Evolutionary conservation across 2,329 filamentous ascomycete genomes (phyloP), one percentile per base, ranked within the genome.

Genomic region (Sclerotinia borealis): DNA sequence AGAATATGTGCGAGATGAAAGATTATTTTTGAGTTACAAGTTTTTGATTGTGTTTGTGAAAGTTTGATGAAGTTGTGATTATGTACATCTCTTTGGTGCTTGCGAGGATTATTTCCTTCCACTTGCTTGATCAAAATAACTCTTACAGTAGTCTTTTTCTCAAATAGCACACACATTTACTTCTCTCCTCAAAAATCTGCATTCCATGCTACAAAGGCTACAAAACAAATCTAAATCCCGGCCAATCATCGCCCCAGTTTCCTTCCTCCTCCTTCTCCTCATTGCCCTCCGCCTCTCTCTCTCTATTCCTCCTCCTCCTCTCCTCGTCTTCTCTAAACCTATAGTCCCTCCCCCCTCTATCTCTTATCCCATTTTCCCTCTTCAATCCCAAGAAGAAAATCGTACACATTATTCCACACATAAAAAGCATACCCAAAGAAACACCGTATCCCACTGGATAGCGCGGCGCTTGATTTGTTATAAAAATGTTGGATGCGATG

Each of bases 231-330:
- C 61, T 63, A 31, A 49, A 63, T 4, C 47, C 45, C 6, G 54
- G 54, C 48, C 58, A 47, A 45, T 63, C 61, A 59, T 63, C 61
- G 1, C 61, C 61, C 61, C 39, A 39, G 47, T 63, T 59, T 2
- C 34, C 45, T 2, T 36, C 29, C 6, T 60, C 58, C 5, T 31
- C 56, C n/a, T 22, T 9, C 10, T 31, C 36, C 13, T n/a, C 34
- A 4, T 31, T 22, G 17, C 22, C n/a, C 31, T 19, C 22, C 34
- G 29, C 22, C 39, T 19, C 13, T 15, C 47, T 19, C 8, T 34
- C 27, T 31, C 10, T n/a, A 52, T 61, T 52, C n/a, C 4, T 17
- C 48, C 48, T 43, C 36, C 2, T 22, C 49, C 48, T 55, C 27
- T 52, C 49, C 27, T 29, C 49, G n/a, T 47, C 48, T 11, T 31